Base-by-base conservation (phyloP, 495 filamentous ascomycete genomes). In the Evansstolkia leycettana region DNA sequence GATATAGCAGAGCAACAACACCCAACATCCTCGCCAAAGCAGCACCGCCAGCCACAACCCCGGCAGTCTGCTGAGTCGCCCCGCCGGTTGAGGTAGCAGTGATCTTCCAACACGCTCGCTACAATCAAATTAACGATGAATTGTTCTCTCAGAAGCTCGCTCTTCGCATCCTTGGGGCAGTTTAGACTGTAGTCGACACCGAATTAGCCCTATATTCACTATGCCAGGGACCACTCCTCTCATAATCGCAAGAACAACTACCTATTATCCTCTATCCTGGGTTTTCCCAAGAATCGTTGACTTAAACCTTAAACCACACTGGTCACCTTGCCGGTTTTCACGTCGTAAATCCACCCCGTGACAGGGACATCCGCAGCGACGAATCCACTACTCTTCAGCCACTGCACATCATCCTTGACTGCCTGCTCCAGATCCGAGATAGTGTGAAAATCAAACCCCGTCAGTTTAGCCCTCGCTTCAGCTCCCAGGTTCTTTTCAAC, bases 281-380 rank as follows among this genome's bases (percentile, higher is more conserved):
- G n/a, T n/a, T n/a, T n/a, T n/a, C n/a, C n/a, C n/a, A n/a, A n/a
- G n/a, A n/a, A n/a, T n/a, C n/a, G n/a, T n/a, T n/a, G n/a, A n/a
- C n/a, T n/a, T n/a, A n/a, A n/a, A n/a, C n/a, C n/a, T n/a, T n/a
- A n/a, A n/a, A n/a, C n/a, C n/a, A n/a, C n/a, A n/a, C n/a, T n/a
- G n/a, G n/a, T n/a, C n/a, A 79, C 75, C 60, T 70, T 80, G 1
- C 84, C 83, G 3, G 72, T 85, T 62, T 82, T 73, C 37, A 86
- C 79, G 47, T 88, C 76, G 64, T 87, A 88, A 3, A 89, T 48
- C 76, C 80, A 89, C 1, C 85, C 84, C 9, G 70, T 82, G 28
- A 88, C 62, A 2, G 49, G 60, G 6, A 80, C 62, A 35, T 62
- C 70, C 25, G 74, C 62, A 5, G n/a, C n/a, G n/a, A 88, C 68